Base-by-base conservation (phyloP, 768 basidiomycete species). In the Tulasnella sp. region DNA sequence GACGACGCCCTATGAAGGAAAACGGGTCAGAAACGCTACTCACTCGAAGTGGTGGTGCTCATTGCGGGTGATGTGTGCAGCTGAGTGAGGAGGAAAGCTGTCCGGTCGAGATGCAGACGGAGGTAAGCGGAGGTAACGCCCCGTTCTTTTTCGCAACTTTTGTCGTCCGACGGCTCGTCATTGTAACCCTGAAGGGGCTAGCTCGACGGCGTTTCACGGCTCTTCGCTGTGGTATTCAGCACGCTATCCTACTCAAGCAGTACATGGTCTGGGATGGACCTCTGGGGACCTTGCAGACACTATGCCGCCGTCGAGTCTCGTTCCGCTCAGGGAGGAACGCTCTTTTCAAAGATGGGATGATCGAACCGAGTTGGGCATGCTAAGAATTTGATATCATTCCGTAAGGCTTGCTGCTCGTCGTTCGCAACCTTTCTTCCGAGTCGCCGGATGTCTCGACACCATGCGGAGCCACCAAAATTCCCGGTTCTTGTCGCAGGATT, bases 1-100 rank as follows among this genome's bases (percentile, higher is more conserved):
- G 16, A 18, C 20, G 64, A 69, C 1, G 20, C 14, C n/a, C 28
- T 46, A 28, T 28, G 24, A 6, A 28, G 28, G 31, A 69, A 69
- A 69, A 69, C 34, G 5, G 16, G 31, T 28, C 64, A 69, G 8
- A 28, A 5, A 5, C 20, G 64, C 64, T 34, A 37, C 64, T 69
- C 31, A 69, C 64, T 69, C 34, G 64, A 69, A 69, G 64, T 69
- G 64, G 64, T 69, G 28, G 64, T 69, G 64, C 64, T 69, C 64
- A 69, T 69, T 34, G 64, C 12, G 64, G 64, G 14, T 69, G 64
- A 37, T 9, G 54, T 54, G 54, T 54, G 54, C 54, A n/a, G 64
- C 28, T 69, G 64, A 69, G 64, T 37, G 31, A 69, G 64, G 64
- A 37, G 64, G 34, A 37, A 69, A 28, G 64, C 64, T 69, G 64